Percentiles rank a stretch among this genome's conserved stretches.
phyloP scores from a whole-genome alignment of 2,329 filamentous ascomycete genomes.

The Rhynchosporium agropyri region DNA sequence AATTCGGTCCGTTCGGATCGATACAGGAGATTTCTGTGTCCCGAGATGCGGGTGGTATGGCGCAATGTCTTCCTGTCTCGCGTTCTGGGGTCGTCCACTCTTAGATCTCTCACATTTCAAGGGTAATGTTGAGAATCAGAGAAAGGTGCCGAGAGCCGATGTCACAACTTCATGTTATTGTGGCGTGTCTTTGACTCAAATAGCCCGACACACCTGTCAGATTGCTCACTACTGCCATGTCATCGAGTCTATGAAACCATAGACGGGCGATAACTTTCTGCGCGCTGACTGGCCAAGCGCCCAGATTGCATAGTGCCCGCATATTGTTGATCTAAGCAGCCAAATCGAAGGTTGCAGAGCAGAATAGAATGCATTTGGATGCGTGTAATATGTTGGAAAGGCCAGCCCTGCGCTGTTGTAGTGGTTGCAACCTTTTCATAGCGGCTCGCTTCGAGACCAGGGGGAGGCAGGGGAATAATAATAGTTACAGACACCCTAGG shows the following conservation, averaged over 20 bases:
- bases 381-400: not conserved
- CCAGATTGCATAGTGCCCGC: not conserved
- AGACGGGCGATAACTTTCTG: not conserved
- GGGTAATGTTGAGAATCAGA: not conserved
- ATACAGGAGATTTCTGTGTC: not conserved
- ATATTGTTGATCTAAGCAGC: constrained; percentile 4
- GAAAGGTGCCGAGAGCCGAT: no score
- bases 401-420: constrained; percentile 1
- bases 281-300: not conserved
- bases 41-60: not conserved
- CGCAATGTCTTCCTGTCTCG: not conserved
- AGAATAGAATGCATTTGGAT: not conserved
- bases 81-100: not conserved
- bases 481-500: no score
- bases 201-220: not conserved
- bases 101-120: not conserved
- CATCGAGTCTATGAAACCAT: not conserved
- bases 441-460: constrained; percentile 6
- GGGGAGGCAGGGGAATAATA: constrained; percentile 7
- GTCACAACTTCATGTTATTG: not conserved
- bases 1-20: constrained; percentile 8
- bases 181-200: not conserved
- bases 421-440: constrained; percentile 10
- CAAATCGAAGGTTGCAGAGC: not conserved
- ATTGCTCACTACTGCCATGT: constrained; percentile 7